Percentiles rank a stretch among this genome's conserved stretches.
Conservation (phyloP, 257 asterid genomes). For the Penstemon davidsonii region DNA sequence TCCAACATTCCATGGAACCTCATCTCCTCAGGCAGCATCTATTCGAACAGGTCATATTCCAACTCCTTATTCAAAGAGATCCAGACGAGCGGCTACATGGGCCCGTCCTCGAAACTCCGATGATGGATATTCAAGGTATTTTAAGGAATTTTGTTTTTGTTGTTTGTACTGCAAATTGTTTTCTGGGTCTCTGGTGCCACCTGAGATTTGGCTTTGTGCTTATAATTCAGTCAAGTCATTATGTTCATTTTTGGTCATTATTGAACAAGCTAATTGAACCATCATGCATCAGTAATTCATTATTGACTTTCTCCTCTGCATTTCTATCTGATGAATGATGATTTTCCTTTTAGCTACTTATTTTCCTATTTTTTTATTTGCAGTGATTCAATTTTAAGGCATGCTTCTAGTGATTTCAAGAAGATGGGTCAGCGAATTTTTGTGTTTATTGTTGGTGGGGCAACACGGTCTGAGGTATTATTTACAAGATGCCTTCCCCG, state of each 20-base stretch:
- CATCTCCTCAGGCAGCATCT: conserved; percentile 45
- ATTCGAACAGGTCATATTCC: conserved; percentile 51
- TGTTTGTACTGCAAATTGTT: conserved; percentile 3
- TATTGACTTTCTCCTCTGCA: conserved; percentile 9
- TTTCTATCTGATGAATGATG: conserved; percentile 23
- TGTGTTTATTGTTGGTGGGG: conserved; percentile 97
- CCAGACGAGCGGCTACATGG: conserved; percentile 94
- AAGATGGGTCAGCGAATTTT: conserved; percentile 97
- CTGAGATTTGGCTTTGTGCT: conserved; percentile 7
- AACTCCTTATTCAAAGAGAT: conserved; percentile 93
- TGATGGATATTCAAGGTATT: conserved; percentile 97
- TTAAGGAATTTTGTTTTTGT: conserved; percentile 13
- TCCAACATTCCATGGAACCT: conserved; percentile 72
- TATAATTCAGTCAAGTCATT: conserved; percentile 6
- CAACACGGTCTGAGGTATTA: conserved; percentile 97
- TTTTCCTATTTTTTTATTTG: conserved; percentile 30
- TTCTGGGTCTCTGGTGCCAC: conserved; percentile 3
- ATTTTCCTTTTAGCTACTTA: conserved; percentile 3
- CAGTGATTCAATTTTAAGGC: conserved; percentile 89
- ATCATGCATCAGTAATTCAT: neutral
- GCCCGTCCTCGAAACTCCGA: conserved; percentile 96
- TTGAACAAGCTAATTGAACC: conserved; percentile 5
- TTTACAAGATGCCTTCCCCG: neutral
- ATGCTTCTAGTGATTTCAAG: conserved; percentile 92
- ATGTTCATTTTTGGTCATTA: neutral